Base-by-base conservation (phyloP, 495 filamentous ascomycete species). In the Penicillium ochrochloron region DNA sequence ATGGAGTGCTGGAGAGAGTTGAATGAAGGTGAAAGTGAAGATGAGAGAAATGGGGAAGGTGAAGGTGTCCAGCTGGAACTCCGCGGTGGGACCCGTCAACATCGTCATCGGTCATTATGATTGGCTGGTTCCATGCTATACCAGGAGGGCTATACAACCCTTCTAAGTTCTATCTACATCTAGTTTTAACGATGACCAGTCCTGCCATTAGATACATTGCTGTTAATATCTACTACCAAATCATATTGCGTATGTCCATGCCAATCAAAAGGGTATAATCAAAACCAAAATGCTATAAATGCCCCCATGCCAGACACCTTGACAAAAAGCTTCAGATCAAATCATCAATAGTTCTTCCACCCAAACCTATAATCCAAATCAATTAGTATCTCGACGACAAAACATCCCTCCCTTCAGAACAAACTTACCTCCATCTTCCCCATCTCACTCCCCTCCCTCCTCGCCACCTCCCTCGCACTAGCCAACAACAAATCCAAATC, bases 371-470 rank as follows among this genome's bases (percentile, higher is more conserved):
- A 65, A 61, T 5, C 31, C 31, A 31, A 21, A 41, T 12, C 3
- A 58, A 56, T 65, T 39, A 70, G 62, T 63, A 54, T 60, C 39
- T 52, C 21, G n/a, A 61, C 23, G 39, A 14, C 53, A 27, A 44
- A 57, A 10, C n/a, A 7, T 62, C 19, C 23, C 2, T 39, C 35
- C 65, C 42, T 6, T 29, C 48, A 68, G 53, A n/a, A 34, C 0
- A 50, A 57, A 80, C 91, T 82, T 75, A 98, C 93, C 87, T 98
- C 95, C 85, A 98, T 88, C 86, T 97, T 98, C 34, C 93, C 94
- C 82, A 93, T 90, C 63, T 96, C 94, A 50, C 82, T 79, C 60
- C 88, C 85, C 69, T 94, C 91, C 73, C 86, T 87, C 78, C 82
- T 83, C 33, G 92, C 96, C 61, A 78, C 78, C 60, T 85, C 84